Evolutionary conservation across 2,329 filamentous ascomycete species (phyloP).

Genomic region (Pseudogymnoascus sp.): DNA sequence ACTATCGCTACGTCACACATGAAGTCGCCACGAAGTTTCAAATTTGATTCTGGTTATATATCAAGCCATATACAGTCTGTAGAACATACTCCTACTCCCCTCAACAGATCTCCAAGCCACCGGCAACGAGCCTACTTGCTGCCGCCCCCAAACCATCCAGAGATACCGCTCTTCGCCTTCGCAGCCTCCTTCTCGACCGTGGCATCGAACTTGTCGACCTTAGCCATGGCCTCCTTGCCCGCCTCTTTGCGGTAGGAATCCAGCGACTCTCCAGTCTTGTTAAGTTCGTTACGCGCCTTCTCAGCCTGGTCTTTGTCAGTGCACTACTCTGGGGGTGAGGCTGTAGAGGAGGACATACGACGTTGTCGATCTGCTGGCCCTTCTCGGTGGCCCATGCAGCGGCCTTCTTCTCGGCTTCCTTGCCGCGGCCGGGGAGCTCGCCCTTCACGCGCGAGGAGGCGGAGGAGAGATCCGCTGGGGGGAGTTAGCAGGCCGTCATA

Average conservation of each 20-base stretch:
- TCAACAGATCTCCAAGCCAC: too few species aligned
- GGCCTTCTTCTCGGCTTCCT: slow-evolving; percentile 57
- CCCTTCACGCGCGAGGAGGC: slow-evolving; percentile 59
- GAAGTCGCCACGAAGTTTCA: neutral
- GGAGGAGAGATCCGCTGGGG: slow-evolving; percentile 67
- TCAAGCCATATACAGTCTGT: neutral
- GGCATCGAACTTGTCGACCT: slow-evolving; percentile 75
- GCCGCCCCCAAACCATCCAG: slow-evolving; percentile 72
- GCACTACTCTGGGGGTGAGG: neutral
- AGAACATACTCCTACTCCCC: neutral
- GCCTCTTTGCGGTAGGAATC: slow-evolving; percentile 55
- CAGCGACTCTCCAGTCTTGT: slow-evolving; percentile 53
- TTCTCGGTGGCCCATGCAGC: slow-evolving; percentile 54
- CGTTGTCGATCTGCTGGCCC: slow-evolving; percentile 60
- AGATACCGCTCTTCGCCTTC: slow-evolving; percentile 77
- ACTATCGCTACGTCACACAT: neutral
- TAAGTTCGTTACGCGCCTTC: slow-evolving; percentile 56
- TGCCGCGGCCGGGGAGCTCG: slow-evolving; percentile 55
- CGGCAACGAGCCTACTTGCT: neutral
- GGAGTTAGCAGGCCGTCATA: neutral
- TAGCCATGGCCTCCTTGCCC: slow-evolving; percentile 58
- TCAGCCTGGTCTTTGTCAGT: slow-evolving; percentile 38
- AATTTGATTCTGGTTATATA: neutral
- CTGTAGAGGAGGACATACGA: slow-evolving; percentile 44
- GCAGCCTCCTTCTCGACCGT: slow-evolving; percentile 70